phyloP scores from a whole-genome alignment of 108 stramenopile species.

The Ochromonas danica region DNA sequence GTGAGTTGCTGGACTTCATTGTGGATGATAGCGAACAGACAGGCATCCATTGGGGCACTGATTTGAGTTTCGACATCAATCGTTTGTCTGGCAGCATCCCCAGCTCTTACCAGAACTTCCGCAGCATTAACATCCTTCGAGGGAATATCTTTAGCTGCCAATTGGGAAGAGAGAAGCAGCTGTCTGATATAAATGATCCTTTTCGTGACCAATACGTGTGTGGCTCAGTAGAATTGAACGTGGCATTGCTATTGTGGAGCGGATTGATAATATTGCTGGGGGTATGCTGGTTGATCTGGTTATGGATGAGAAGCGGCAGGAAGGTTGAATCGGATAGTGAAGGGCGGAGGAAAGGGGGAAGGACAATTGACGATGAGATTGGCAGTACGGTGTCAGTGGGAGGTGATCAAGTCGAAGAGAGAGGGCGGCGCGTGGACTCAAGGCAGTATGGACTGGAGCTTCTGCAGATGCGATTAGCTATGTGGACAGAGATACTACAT shows the following conservation, averaged over 20 bases:
- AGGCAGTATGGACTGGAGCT: too few species aligned
- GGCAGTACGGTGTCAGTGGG: too few species aligned
- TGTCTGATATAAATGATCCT: too few species aligned
- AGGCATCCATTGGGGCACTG: too few species aligned
- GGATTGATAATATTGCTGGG: not conserved
- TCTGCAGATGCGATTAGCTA: too few species aligned
- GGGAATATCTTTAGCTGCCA: not conserved
- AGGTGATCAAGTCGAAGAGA: too few species aligned
- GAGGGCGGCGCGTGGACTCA: too few species aligned
- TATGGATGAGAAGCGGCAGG: not conserved
- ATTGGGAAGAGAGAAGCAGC: too few species aligned
- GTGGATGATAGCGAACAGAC: not conserved
- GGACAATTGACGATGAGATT: too few species aligned
- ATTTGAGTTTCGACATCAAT: not conserved
- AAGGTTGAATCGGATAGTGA: not conserved
- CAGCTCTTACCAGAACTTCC: not conserved
- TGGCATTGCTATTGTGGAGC: not conserved
- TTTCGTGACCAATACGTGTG: not conserved
- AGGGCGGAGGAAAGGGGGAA: too few species aligned
- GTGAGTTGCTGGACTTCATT: not conserved
- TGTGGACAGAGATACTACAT: too few species aligned
- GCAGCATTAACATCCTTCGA: not conserved
- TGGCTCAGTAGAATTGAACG: not conserved
- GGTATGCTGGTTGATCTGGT: not conserved
- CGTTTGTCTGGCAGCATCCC: slow-evolving; percentile 9